A percentile compares a stretch with the other conserved stretches of the same genome.
Evolutionary conservation across 345 rosid genomes (phyloP).

Genomic region (Lepidium aucheri): DNA sequence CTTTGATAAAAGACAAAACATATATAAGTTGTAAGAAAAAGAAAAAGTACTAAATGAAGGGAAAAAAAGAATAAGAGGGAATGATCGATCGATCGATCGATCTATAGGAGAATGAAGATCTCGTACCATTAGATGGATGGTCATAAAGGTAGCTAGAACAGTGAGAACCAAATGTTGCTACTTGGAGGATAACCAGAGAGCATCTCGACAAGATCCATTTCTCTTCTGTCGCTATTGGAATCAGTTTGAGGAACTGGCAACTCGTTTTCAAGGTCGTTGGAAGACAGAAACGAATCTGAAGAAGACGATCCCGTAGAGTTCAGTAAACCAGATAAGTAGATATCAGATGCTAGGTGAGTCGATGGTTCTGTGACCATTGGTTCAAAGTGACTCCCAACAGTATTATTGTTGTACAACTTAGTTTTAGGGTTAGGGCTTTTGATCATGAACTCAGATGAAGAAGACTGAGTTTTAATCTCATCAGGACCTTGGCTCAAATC

Average conservation of each 20-base stretch:
- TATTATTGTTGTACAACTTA: not conserved
- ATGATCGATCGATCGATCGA: not conserved
- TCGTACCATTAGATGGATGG: not conserved
- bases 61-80: not conserved
- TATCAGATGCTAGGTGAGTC: slow-evolving; percentile 44
- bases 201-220: slow-evolving; percentile 97
- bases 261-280: slow-evolving; percentile 8
- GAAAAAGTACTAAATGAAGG: not conserved
- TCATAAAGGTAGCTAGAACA: slow-evolving; percentile 13
- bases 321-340: slow-evolving; percentile 49
- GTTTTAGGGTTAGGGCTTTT: slow-evolving; percentile 20
- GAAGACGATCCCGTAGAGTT: slow-evolving; percentile 35
- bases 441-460: slow-evolving; percentile 11
- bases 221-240: slow-evolving; percentile 32
- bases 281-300: not conserved
- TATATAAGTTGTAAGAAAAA: not conserved
- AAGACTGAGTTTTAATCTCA: not conserved
- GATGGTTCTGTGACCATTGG: not conserved
- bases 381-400: slow-evolving; percentile 1
- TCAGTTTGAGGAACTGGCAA: slow-evolving; percentile 17
- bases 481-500: slow-evolving; percentile 2
- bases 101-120: not conserved
- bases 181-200: slow-evolving; percentile 38
- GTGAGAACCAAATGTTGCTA: slow-evolving; percentile 16
- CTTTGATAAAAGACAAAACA: not conserved